Conservation (phyloP, 352 stramenopile species). For the Blastocystis sp. region DNA sequence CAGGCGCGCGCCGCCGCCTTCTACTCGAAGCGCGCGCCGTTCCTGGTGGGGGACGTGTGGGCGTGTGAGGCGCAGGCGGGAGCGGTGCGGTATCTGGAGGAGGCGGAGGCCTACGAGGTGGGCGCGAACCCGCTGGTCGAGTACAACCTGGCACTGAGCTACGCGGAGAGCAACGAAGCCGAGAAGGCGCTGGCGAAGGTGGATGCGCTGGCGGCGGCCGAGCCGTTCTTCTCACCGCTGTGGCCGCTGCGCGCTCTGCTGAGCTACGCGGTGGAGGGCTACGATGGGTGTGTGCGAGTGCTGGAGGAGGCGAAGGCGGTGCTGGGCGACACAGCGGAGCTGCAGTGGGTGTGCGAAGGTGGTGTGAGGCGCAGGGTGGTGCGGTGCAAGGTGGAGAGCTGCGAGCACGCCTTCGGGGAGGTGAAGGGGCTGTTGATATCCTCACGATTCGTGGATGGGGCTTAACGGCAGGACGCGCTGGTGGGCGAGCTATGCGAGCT, state of each 20-base stretch:
- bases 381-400: constrained; percentile 1
- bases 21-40: neutral
- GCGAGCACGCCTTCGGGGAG: neutral
- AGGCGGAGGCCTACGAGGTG: neutral
- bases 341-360: neutral
- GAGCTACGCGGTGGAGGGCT: neutral
- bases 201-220: neutral
- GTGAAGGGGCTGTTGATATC: neutral
- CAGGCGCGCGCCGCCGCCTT: neutral
- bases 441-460: neutral
- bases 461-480: constrained; percentile 14
- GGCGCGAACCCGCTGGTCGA: neutral
- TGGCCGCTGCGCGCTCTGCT: neutral
- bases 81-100: neutral
- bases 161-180: neutral
- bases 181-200: neutral
- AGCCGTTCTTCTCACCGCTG: neutral
- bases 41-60: neutral
- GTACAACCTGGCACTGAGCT: constrained; percentile 2
- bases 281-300: neutral
- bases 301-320: neutral
- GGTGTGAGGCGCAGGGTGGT: neutral
- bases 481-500: neutral
- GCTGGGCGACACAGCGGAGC: neutral
- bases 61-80: neutral